Percentiles rank a stretch among this genome's conserved stretches.
phyloP scores from a whole-genome alignment of 1,284 basidiomycete species.

The Sphagnurus paluster region DNA sequence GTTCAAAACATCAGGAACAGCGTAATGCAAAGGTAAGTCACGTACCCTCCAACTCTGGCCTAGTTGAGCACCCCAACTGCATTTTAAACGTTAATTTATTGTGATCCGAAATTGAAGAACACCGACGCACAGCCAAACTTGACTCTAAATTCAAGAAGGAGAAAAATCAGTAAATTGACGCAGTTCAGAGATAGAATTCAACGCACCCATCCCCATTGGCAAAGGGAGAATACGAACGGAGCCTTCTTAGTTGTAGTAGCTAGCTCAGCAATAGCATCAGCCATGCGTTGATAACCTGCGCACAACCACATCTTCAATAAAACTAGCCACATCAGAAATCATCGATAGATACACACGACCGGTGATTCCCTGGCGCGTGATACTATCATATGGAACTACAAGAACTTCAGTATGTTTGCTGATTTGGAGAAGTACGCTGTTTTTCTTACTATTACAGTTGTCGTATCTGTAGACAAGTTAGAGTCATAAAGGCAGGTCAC shows the following conservation, averaged over 20 bases:
- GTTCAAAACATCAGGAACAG: not conserved
- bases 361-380: slow-evolving; percentile 44
- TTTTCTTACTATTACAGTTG: slow-evolving; percentile 46
- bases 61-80: slow-evolving; percentile 39
- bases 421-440: not conserved
- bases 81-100: not conserved
- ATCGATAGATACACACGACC: no score
- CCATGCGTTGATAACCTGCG: slow-evolving; percentile 49
- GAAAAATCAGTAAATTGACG: not conserved
- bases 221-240: slow-evolving; percentile 50
- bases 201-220: slow-evolving; percentile 45
- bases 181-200: no score
- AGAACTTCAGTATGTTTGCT: not conserved
- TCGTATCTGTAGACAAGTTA: slow-evolving; percentile 27
- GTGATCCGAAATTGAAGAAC: not conserved
- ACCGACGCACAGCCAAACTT: slow-evolving; percentile 42
- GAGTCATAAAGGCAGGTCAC: not conserved
- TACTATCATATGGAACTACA: slow-evolving; percentile 47
- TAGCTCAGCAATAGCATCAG: slow-evolving; percentile 44
- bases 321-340: slow-evolving; percentile 19
- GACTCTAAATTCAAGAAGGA: slow-evolving; percentile 31
- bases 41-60: slow-evolving; percentile 42
- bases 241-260: slow-evolving; percentile 37
- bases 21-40: slow-evolving; percentile 23
- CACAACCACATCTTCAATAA: not conserved